Evolutionary conservation across 139 green algal genomes (phyloP).

Genomic region (Haematococcus lacustris): DNA sequence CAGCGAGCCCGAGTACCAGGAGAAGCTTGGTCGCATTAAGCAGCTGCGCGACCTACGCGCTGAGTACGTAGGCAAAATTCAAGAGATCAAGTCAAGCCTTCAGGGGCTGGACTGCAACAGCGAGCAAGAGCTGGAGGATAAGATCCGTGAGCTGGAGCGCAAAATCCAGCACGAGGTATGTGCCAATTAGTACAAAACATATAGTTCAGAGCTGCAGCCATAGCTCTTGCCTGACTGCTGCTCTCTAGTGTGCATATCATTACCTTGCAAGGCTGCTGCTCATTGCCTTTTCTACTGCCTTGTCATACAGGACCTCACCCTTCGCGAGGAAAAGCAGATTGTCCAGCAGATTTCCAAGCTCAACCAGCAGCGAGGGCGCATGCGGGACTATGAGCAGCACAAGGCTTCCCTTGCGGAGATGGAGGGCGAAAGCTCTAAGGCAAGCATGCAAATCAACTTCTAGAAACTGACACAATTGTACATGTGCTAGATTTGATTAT

Average conservation of each 20-base stretch:
- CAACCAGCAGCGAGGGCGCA: conserved; percentile 13
- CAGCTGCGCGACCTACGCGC: conserved; percentile 32
- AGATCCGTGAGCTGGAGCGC: conserved; percentile 37
- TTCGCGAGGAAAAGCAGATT: conserved; percentile 42
- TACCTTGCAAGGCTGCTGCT: no score
- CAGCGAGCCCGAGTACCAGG: conserved; percentile 44
- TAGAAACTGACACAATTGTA: neutral
- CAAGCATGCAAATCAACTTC: neutral
- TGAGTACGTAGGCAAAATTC: conserved; percentile 20
- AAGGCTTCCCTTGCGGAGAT: conserved; percentile 30
- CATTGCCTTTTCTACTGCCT: no score
- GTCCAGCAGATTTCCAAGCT: conserved; percentile 38
- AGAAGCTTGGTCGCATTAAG: conserved; percentile 40
- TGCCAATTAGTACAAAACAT: neutral
- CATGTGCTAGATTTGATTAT: neutral
- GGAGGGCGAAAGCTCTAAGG: conserved; percentile 28
- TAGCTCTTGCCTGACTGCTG: no score
- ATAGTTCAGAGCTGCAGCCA: no score
- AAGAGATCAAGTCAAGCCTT: conserved; percentile 17
- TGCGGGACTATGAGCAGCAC: conserved; percentile 24
- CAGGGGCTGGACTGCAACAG: conserved; percentile 34
- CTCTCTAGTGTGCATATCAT: no score
- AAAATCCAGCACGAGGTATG: conserved; percentile 24
- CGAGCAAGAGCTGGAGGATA: conserved; percentile 44
- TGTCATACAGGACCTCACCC: conserved; percentile 11